Conservation (phyloP, 2,329 filamentous ascomycete genomes). For the Colletotrichum higginsianum region DNA sequence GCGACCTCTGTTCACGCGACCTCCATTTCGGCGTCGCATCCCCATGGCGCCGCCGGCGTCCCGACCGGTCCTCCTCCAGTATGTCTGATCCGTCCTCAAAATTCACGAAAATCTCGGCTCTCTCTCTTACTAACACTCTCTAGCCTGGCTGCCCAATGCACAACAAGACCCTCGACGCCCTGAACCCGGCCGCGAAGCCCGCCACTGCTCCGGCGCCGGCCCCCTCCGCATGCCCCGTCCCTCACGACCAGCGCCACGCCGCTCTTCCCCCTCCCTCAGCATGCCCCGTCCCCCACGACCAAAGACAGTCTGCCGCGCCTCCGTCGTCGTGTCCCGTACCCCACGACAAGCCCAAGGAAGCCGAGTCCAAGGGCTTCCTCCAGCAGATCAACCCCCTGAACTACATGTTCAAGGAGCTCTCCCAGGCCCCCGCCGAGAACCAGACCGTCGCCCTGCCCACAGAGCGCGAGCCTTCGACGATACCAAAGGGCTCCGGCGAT, state of each 20-base stretch:
- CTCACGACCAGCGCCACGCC: slow-evolving; percentile 44
- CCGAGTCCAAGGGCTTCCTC: slow-evolving; percentile 62
- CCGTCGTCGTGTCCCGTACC: slow-evolving; percentile 63
- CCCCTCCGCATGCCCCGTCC: slow-evolving; percentile 51
- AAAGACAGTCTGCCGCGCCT: slow-evolving; percentile 43
- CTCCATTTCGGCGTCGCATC: slow-evolving; percentile 39
- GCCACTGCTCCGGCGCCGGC: slow-evolving; percentile 41
- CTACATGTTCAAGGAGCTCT: slow-evolving; percentile 93
- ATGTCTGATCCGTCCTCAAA: slow-evolving; percentile 44
- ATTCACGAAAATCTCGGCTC: neutral
- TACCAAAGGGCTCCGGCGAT: slow-evolving; percentile 85
- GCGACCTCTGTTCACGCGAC: slow-evolving; percentile 46
- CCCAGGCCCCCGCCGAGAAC: slow-evolving; percentile 81
- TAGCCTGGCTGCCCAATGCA: slow-evolving; percentile 73
- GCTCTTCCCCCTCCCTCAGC: slow-evolving; percentile 49
- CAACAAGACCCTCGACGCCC: slow-evolving; percentile 65
- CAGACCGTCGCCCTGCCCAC: slow-evolving; percentile 84
- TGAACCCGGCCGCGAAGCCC: slow-evolving; percentile 53
- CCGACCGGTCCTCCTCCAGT: slow-evolving; percentile 55
- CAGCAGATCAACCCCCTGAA: slow-evolving; percentile 81
- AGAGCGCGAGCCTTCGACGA: slow-evolving; percentile 86
- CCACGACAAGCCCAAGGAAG: slow-evolving; percentile 52
- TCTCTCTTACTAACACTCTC: slow-evolving; percentile 44
- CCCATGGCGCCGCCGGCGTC: slow-evolving; percentile 43
- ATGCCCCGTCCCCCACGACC: slow-evolving; percentile 51